Evolutionary conservation across 78 protist genomes (phyloP).

Genomic region (Speleostelium caveatum): DNA sequence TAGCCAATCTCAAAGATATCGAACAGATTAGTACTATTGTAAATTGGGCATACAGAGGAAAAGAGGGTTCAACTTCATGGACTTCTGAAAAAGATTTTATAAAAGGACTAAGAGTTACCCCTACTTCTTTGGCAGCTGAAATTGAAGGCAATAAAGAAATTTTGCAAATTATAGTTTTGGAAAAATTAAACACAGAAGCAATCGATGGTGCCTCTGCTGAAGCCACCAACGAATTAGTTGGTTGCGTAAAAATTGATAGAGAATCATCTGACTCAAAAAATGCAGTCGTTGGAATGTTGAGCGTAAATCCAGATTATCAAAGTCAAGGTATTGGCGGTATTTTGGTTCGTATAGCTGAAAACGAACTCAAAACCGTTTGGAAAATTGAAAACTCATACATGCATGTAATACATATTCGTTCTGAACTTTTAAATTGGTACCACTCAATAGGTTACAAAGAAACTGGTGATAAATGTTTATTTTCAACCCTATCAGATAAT

Average conservation of each 20-base stretch:
- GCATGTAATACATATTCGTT: conserved; percentile 22
- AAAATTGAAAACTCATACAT: background rate
- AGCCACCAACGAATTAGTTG: background rate
- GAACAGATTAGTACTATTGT: background rate
- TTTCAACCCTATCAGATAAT: too few species aligned
- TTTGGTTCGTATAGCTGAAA: conserved; percentile 35
- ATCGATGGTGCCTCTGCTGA: background rate
- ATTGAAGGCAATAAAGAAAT: background rate
- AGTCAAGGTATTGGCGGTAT: conserved; percentile 31
- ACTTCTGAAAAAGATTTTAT: conserved; percentile 39
- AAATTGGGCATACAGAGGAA: conserved; percentile 75
- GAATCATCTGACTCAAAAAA: background rate
- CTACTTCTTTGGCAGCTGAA: background rate
- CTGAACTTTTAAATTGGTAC: conserved; percentile 32
- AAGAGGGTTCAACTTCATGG: conserved; percentile 37
- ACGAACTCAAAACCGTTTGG: background rate
- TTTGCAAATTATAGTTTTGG: conserved; percentile 4
- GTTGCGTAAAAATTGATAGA: conserved; percentile 61
- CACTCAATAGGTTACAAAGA: conserved; percentile 3
- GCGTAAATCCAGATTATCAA: conserved; percentile 49
- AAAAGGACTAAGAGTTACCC: conserved; percentile 1
- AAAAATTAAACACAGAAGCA: background rate
- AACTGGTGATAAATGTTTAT: background rate
- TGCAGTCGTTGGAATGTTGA: conserved; percentile 54
- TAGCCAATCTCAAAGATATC: background rate